Conservation (phyloP, 371 early-diverging fungal species). For the Dichotomocladium elegans region DNA sequence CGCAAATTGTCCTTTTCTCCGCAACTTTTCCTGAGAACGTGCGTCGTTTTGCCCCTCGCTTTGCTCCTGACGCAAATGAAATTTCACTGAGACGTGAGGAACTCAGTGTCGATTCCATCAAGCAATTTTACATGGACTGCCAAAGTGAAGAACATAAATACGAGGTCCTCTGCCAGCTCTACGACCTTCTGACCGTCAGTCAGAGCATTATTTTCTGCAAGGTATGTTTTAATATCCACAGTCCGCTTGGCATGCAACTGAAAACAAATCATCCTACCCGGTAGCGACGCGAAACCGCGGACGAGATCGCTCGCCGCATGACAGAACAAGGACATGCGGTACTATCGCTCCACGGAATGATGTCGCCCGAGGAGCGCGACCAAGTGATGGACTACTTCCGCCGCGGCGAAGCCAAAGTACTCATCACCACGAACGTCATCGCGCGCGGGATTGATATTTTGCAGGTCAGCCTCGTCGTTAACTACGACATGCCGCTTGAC, state of each 20-base stretch:
- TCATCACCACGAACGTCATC: conserved; percentile 95
- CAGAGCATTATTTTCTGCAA: conserved; percentile 97
- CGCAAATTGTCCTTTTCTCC: conserved; percentile 92
- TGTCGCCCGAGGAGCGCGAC: conserved; percentile 84
- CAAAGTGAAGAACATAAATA: conserved; percentile 74
- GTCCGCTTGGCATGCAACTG: no score
- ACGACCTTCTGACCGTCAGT: conserved; percentile 89
- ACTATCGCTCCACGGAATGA: conserved; percentile 85
- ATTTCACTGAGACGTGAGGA: conserved; percentile 87
- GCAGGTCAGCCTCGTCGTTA: conserved; percentile 96
- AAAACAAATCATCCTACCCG: no score
- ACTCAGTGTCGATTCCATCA: conserved; percentile 92
- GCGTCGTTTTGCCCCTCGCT: conserved; percentile 69
- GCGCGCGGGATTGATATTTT: conserved; percentile 97
- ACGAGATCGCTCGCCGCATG: conserved; percentile 75
- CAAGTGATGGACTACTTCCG: conserved; percentile 90
- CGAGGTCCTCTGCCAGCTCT: conserved; percentile 81
- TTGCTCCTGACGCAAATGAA: conserved; percentile 84
- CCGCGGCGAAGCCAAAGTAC: conserved; percentile 86
- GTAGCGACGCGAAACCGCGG: conserved; percentile 84
- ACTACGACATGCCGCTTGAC: conserved; percentile 93
- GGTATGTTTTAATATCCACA: no score
- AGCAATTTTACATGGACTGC: conserved; percentile 97
- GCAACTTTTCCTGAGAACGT: conserved; percentile 93
- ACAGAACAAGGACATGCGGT: conserved; percentile 83